A percentile compares a stretch with the other conserved stretches of the same genome.
Conservation (phyloP, 805 yeast species). For the Candida maesae region DNA sequence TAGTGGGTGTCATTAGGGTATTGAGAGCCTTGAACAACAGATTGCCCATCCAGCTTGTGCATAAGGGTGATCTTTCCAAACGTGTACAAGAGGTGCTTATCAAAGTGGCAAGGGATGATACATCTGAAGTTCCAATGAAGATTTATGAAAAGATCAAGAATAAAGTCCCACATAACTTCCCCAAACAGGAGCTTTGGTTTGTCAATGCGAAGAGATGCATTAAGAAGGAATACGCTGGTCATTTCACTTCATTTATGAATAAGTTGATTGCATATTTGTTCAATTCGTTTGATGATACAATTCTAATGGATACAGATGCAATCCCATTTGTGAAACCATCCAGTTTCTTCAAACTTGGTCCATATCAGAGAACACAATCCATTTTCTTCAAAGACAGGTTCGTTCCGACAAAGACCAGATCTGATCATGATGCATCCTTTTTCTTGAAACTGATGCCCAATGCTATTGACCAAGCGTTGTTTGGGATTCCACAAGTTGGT, state of each 20-base stretch:
- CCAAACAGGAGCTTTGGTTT: conserved; percentile 38
- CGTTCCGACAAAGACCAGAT: conserved; percentile 15
- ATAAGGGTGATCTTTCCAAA: conserved; percentile 36
- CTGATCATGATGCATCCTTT: conserved; percentile 31
- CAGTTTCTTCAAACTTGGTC: conserved; percentile 36
- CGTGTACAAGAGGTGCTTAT: conserved; percentile 31
- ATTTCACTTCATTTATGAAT: conserved; percentile 36
- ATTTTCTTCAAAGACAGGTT: conserved; percentile 46
- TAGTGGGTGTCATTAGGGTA: conserved; percentile 44
- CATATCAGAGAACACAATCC: conserved; percentile 26
- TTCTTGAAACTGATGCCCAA: conserved; percentile 42
- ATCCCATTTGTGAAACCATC: conserved; percentile 38
- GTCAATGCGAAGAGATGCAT: conserved; percentile 31
- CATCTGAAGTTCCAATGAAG: conserved; percentile 30
- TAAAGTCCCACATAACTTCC: conserved; percentile 25
- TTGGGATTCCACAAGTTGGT: conserved; percentile 31
- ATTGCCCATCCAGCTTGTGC: conserved; percentile 40
- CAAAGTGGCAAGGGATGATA: conserved; percentile 34
- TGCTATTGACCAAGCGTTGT: conserved; percentile 32
- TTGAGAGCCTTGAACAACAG: conserved; percentile 33
- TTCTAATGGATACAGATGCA: conserved; percentile 51
- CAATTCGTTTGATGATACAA: conserved; percentile 52
- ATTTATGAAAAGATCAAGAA: conserved; percentile 21
- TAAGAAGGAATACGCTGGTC: conserved; percentile 22
- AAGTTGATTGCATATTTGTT: conserved; percentile 57